Conservation (phyloP, 164 flowering plant species). For the Sextonia rubra region DNA sequence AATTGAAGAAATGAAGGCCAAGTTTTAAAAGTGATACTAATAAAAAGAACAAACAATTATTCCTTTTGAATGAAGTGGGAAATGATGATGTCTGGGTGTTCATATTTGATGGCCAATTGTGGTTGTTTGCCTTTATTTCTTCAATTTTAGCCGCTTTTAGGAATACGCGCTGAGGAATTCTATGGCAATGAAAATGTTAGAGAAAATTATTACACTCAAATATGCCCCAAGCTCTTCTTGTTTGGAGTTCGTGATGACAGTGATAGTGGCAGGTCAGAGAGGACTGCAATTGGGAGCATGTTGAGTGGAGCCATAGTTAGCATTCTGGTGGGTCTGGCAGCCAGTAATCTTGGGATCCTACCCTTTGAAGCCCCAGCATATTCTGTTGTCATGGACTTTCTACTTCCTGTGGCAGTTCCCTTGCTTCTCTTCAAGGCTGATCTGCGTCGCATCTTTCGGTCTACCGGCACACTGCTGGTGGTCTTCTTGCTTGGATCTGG, state of each 20-base stretch:
- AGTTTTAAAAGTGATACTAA: too few species aligned
- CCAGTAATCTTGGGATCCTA: conserved; percentile 75
- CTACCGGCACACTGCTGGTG: conserved; percentile 72
- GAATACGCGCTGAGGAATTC: too few species aligned
- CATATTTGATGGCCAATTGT: too few species aligned
- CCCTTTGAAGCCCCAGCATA: conserved; percentile 62
- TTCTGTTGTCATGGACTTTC: conserved; percentile 46
- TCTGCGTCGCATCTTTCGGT: conserved; percentile 58
- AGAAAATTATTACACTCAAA: too few species aligned
- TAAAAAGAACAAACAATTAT: too few species aligned
- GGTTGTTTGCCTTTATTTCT: too few species aligned
- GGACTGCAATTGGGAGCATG: conserved; percentile 62
- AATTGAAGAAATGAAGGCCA: too few species aligned
- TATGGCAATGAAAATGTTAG: too few species aligned
- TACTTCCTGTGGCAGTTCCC: conserved; percentile 78
- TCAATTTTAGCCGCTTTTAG: too few species aligned
- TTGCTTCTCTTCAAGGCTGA: conserved; percentile 75
- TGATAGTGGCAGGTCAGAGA: conserved; percentile 62
- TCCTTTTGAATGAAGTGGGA: too few species aligned
- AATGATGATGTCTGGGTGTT: too few species aligned
- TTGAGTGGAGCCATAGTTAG: conserved; percentile 79
- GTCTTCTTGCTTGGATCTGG: conserved; percentile 87
- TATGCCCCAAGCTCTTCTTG: not conserved
- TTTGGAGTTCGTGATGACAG: not conserved
- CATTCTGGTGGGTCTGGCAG: conserved; percentile 70